phyloP scores from a whole-genome alignment of 2,329 filamentous ascomycete genomes.

The Phaeophleospora eucalypticola region DNA sequence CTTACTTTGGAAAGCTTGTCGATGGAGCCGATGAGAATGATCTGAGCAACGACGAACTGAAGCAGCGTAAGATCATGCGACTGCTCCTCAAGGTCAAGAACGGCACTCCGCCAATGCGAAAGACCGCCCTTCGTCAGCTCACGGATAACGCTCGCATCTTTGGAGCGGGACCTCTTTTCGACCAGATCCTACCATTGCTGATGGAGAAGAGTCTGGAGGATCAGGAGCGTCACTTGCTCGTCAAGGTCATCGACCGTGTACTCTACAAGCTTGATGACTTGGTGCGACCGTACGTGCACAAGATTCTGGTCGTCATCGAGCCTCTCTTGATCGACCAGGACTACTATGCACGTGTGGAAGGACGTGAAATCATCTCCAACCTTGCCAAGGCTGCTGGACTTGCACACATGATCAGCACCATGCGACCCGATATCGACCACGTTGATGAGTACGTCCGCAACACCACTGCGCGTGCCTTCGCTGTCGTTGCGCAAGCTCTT shows the following conservation, averaged over 20 bases:
- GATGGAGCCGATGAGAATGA: constrained; percentile 89
- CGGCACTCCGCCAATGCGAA: constrained; percentile 95
- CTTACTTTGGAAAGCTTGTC: constrained; percentile 95
- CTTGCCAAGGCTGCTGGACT: constrained; percentile 93
- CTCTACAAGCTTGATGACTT: constrained; percentile 97
- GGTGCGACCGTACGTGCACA: constrained; percentile 93
- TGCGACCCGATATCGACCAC: constrained; percentile 98
- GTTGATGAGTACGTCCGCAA: constrained; percentile 98
- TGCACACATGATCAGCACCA: constrained; percentile 98
- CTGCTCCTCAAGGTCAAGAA: constrained; percentile 98
- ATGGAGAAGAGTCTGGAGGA: constrained; percentile 99
- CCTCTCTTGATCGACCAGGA: constrained; percentile 99
- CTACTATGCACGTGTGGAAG: constrained; percentile 97
- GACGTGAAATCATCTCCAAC: constrained; percentile 98
- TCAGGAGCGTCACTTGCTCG: constrained; percentile 93
- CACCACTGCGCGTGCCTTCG: constrained; percentile 93
- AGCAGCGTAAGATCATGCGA: constrained; percentile 98
- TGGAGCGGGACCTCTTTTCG: constrained; percentile 88
- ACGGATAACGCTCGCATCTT: constrained; percentile 97
- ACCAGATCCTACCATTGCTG: constrained; percentile 90
- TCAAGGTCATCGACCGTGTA: constrained; percentile 98
- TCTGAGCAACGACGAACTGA: constrained; percentile 89
- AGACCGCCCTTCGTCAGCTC: constrained; percentile 92
- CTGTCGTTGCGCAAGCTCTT: constrained; percentile 91
- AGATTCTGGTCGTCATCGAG: constrained; percentile 97